Conservation (phyloP, 2,329 filamentous ascomycete species). For the Domatiomyces catenatus region DNA sequence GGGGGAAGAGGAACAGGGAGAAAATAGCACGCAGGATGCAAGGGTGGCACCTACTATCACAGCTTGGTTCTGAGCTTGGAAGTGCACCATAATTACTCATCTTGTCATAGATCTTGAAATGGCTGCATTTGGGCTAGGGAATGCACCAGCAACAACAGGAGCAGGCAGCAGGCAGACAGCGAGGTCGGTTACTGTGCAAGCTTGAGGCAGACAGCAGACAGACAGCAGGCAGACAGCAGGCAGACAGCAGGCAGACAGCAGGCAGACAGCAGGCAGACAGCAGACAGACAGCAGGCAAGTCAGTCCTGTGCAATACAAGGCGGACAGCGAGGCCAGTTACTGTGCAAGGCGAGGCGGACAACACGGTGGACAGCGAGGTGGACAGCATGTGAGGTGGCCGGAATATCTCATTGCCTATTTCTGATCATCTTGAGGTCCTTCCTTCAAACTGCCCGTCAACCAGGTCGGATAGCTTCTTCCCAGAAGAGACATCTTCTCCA, state of each 20-base stretch:
- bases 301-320: no score
- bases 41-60: neutral
- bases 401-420: neutral
- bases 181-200: no score
- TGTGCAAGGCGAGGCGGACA: neutral
- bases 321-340: no score
- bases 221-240: no score
- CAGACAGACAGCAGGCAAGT: no score
- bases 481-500: conserved; percentile 5
- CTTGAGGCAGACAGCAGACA: no score
- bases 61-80: neutral
- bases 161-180: no score
- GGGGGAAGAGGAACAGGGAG: neutral
- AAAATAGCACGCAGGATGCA: neutral
- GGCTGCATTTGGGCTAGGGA: no score
- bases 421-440: neutral
- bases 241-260: no score
- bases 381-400: neutral
- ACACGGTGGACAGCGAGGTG: neutral
- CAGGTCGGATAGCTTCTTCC: neutral
- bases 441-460: neutral
- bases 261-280: no score
- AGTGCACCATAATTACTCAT: neutral
- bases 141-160: no score
- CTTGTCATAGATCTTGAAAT: no score